Conservation (phyloP, 2,329 filamentous ascomycete species). For the Curvularia lunata region DNA sequence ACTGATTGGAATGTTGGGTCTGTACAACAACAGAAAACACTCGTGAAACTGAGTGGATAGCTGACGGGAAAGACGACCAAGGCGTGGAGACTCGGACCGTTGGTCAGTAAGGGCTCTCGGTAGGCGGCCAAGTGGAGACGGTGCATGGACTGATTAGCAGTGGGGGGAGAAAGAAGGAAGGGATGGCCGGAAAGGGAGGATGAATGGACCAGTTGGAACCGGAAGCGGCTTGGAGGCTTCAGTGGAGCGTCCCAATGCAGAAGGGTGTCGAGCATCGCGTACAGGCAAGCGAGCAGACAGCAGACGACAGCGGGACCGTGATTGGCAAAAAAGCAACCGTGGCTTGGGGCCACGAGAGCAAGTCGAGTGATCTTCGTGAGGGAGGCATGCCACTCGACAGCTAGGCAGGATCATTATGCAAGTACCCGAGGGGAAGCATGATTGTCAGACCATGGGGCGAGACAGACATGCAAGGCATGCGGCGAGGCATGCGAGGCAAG, state of each 20-base stretch:
- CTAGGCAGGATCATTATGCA: constrained; percentile 11
- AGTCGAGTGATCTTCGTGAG: constrained; percentile 3
- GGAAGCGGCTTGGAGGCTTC: constrained; percentile 1
- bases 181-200: constrained; percentile 1
- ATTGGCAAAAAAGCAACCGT: constrained; percentile 4
- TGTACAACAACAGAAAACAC: constrained; percentile 15
- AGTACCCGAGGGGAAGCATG: constrained; percentile 8
- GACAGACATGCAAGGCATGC: background rate
- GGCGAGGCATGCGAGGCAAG: background rate
- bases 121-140: background rate
- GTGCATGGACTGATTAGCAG: background rate
- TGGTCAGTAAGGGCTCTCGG: constrained; percentile 5
- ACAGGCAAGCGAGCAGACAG: constrained; percentile 5
- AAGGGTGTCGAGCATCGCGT: constrained; percentile 1
- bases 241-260: constrained; percentile 1
- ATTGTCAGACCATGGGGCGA: constrained; percentile 8
- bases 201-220: background rate
- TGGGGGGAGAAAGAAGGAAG: background rate
- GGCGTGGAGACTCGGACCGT: constrained; percentile 7
- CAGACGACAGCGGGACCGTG: background rate
- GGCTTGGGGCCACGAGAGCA: constrained; percentile 1
- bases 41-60: constrained; percentile 12
- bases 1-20: constrained; percentile 7
- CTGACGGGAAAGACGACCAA: background rate
- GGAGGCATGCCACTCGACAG: constrained; percentile 7